Evolutionary conservation across 1,284 basidiomycete species (phyloP).

Genomic region (Boletus smithii): DNA sequence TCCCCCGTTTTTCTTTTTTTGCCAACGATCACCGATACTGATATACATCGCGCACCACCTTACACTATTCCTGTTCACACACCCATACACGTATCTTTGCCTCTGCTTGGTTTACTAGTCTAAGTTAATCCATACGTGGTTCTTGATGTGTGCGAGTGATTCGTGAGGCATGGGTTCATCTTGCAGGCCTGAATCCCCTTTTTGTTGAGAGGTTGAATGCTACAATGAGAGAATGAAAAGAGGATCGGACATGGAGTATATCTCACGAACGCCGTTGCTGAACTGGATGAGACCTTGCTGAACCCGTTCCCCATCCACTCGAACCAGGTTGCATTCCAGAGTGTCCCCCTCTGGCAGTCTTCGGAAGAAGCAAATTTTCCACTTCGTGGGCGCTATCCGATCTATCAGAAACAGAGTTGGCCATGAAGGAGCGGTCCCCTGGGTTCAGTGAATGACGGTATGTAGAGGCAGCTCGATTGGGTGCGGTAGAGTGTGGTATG

Average conservation of each 20-base stretch:
- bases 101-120: conserved; percentile 13
- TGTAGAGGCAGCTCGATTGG: conserved; percentile 14
- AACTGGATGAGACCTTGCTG: conserved; percentile 16
- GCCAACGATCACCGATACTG: conserved; percentile 7
- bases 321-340: conserved; percentile 15
- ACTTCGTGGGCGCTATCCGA: conserved; percentile 69
- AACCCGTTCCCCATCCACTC: conserved; percentile 28
- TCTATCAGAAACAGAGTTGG: conserved; percentile 52
- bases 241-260: background rate
- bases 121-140: conserved; percentile 23
- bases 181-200: conserved; percentile 31
- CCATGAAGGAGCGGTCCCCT: conserved; percentile 39
- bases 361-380: conserved; percentile 53
- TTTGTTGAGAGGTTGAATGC: conserved; percentile 29
- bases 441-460: conserved; percentile 30
- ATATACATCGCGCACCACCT: conserved; percentile 17
- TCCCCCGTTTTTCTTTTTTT: conserved; percentile 2
- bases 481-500: conserved; percentile 13
- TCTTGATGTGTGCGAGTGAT: conserved; percentile 1
- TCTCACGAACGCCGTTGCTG: conserved; percentile 32
- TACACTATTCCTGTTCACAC: conserved; percentile 9
- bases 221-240: conserved; percentile 13
- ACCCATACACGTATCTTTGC: conserved; percentile 20
- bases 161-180: conserved; percentile 14
- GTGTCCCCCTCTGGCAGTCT: conserved; percentile 16